Base-by-base conservation (phyloP, 768 basidiomycete genomes). In the Leccinum subgranulosum region DNA sequence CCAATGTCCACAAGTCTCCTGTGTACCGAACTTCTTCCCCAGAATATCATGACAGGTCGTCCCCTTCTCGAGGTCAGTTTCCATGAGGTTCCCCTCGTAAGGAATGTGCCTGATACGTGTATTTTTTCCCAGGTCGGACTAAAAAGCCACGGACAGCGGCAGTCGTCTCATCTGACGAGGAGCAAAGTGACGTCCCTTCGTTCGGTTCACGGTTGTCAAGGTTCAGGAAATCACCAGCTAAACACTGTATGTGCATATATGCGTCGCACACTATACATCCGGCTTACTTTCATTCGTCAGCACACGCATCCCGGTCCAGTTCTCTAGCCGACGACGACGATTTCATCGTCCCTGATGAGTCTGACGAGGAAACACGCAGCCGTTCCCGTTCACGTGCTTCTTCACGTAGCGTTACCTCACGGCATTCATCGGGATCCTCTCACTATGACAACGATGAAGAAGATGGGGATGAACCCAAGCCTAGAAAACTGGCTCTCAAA, bases 291-390 rank as follows among this genome's bases (percentile, higher is more conserved):
- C 6, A n/a, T 41, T 8, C 29, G 19, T 53, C 43, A 85, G 81
- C 69, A 48, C 74, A 70, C 21, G 80, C 76, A 62, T 67, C 77
- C 2, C 75, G 69, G 51, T 59, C 70, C 11, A 65, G 64, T 52
- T 72, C 75, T 60, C 77, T 65, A 31, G 83, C 80, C 51, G 86
- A 90, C 60, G 86, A 90, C 51, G 86, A 81, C 61, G 83, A 90
- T 57, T 92, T 92, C 65, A 80, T 90, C 63, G 85, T 81, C 39
- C 81, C 85, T 19, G 84, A 84, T 46, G 84, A 85, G 46, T 83
- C 82, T 11, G 88, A 86, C 23, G 78, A 76, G 2, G 86, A 86
- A 27, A 69, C 69, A 8, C 78, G 73, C 33, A 73, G 62, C 75
- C 85, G 53, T 19, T 76, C 78, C 11, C 79, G 79, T 4, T 84